Evolutionary conservation across 2,329 filamentous ascomycete species (phyloP).

Genomic region (Talaromyces funiculosus): DNA sequence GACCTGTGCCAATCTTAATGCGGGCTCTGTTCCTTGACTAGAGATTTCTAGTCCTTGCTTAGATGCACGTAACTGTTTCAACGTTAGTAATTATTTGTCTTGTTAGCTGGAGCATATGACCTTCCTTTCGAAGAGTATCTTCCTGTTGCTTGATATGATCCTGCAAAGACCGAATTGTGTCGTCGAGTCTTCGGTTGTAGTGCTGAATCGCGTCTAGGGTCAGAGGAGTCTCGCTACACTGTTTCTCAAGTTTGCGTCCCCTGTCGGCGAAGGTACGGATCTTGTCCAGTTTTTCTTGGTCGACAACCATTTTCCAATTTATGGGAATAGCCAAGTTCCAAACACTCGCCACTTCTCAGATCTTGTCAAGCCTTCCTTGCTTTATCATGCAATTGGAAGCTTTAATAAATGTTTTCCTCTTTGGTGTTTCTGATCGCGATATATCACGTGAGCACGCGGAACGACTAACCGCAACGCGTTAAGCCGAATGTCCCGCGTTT

Average conservation of each 20-base stretch:
- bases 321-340: background rate
- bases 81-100: background rate
- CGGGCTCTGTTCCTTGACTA: conserved; percentile 24
- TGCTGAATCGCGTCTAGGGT: conserved; percentile 25
- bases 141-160: conserved; percentile 45
- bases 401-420: background rate
- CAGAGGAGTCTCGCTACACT: conserved; percentile 24
- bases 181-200: conserved; percentile 48
- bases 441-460: conserved; percentile 13
- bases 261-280: conserved; percentile 31
- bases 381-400: background rate
- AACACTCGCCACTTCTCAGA: background rate
- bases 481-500: background rate
- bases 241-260: conserved; percentile 30
- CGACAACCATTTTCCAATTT: conserved; percentile 29
- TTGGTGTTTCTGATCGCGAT: background rate
- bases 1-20: conserved; percentile 41
- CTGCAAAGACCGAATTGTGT: conserved; percentile 63
- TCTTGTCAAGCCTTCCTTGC: background rate
- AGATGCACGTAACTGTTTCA: conserved; percentile 30
- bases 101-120: background rate
- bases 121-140: conserved; percentile 42
- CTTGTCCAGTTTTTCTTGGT: conserved; percentile 28
- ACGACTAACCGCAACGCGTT: background rate
- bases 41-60: conserved; percentile 26